Evolutionary conservation across 2,329 filamentous ascomycete species (phyloP).

Genomic region (Xylariaceae sp.): DNA sequence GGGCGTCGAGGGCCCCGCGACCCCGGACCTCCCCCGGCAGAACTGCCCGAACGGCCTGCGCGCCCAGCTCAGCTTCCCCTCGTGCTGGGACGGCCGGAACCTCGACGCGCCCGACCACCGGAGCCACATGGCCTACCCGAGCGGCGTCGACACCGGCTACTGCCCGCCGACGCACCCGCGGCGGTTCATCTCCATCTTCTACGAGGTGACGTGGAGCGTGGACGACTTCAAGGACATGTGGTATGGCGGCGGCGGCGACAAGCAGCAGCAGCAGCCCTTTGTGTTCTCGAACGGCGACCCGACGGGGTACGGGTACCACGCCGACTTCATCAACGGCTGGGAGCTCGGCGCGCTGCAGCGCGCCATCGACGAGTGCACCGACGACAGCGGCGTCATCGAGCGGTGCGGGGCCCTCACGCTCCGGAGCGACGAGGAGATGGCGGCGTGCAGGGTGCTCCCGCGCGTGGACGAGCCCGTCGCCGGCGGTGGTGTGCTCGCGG

Average conservation of each 20-base stretch:
- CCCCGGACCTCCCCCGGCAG: constrained; percentile 42
- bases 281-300: constrained; percentile 39
- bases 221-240: constrained; percentile 40
- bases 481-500: constrained; percentile 37
- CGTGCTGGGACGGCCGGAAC: constrained; percentile 45
- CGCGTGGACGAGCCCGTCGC: constrained; percentile 38
- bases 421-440: constrained; percentile 34
- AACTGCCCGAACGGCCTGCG: constrained; percentile 48
- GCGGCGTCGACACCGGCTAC: constrained; percentile 39
- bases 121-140: constrained; percentile 42
- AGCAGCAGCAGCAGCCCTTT: constrained; percentile 48
- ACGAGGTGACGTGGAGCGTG: constrained; percentile 44
- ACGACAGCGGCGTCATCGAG: constrained; percentile 37
- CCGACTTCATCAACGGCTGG: constrained; percentile 60
- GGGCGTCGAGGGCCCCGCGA: constrained; percentile 45
- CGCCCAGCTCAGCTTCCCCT: constrained; percentile 47
- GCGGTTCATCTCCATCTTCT: constrained; percentile 45
- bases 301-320: constrained; percentile 52
- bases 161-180: constrained; percentile 43
- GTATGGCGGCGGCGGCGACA: constrained; percentile 25
- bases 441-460: constrained; percentile 42
- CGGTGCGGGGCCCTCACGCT: constrained; percentile 38
- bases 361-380: constrained; percentile 45
- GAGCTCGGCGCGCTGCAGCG: constrained; percentile 43
- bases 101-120: constrained; percentile 45